Evolutionary conservation across 164 flowering plant genomes (phyloP), one percentile per base, ranked within the genome.

Genomic region (Buxus sempervirens): DNA sequence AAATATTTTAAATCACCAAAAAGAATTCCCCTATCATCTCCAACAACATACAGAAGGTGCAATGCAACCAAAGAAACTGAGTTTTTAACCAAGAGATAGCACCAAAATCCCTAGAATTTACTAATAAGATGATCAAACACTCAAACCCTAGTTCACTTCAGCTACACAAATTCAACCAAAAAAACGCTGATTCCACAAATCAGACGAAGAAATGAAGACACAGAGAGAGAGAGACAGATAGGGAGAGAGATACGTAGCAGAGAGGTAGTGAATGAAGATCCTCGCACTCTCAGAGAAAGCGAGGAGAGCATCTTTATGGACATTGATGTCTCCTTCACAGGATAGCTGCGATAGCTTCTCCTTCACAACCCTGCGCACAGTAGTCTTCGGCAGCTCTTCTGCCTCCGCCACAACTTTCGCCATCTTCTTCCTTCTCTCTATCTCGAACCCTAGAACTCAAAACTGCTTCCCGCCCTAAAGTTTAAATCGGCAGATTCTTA

Each of bases 191-290:
- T 48, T 42, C 19, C 10, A 45, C 25, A 9, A 0, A 22, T 18
- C 20, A n/a, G 19, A 16, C 42, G 19, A 51, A 45, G 7, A 5
- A 6, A 45, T 45, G 22, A 58, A 57, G 38, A 54, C 21, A 70
- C 22, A 54, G 16, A 32, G 63, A 56, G 36, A 61, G 53, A n/a
- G 36, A 32, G 59, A 27, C 14, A 19, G 70, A 54, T 45, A 60
- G 65, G 18, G 72, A 27, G 49, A 26, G 56, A 8, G 91, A 21
- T 70, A 79, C 82, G 82, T 79, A 4, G 82, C 82, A 21, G 82
- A 83, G 54, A 88, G 82, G 73, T 86, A 85, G 66, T 88, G 93
- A 70, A 88, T 88, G 87, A 88, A 88, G 70, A 88, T 77, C 20
- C 90, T 86, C 16, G 86, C 85, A 68, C 85, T 74, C 51, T 85